Evolutionary conservation across 2,329 filamentous ascomycete genomes (phyloP).

Genomic region (Cladosporium austrohemisphaericum): DNA sequence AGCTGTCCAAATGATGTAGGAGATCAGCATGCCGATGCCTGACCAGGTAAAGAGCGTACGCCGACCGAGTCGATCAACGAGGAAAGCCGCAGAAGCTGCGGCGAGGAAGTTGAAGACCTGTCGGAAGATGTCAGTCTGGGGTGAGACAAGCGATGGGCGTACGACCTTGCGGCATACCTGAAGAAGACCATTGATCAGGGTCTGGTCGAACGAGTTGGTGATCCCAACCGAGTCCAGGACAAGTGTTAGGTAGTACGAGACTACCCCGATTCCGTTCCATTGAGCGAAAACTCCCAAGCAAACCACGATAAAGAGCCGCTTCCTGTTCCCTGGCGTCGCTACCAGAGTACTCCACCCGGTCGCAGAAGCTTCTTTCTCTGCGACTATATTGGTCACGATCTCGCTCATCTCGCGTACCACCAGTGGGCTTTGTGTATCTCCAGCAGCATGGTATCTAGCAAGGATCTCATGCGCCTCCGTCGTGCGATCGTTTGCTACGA

Average conservation of each 20-base stretch:
- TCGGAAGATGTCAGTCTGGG: constrained; percentile 25
- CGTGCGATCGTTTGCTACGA: constrained; percentile 40
- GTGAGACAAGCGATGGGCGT: too few species aligned
- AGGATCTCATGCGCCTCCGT: constrained; percentile 58
- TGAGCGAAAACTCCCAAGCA: constrained; percentile 25
- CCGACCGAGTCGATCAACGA: constrained; percentile 39
- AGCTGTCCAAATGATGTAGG: constrained; percentile 42
- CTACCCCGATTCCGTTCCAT: constrained; percentile 23
- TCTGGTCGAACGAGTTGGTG: constrained; percentile 26
- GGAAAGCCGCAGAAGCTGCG: constrained; percentile 37
- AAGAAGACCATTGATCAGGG: constrained; percentile 27
- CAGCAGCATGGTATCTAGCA: constrained; percentile 42
- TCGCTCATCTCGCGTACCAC: constrained; percentile 58
- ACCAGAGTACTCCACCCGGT: constrained; percentile 43
- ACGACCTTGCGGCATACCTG: too few species aligned
- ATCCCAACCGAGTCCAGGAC: constrained; percentile 32
- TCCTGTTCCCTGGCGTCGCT: constrained; percentile 50
- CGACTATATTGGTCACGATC: constrained; percentile 53
- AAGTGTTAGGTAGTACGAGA: constrained; percentile 26
- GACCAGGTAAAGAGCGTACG: constrained; percentile 47
- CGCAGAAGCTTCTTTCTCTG: constrained; percentile 5
- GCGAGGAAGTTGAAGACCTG: constrained; percentile 41
- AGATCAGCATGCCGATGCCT: constrained; percentile 48
- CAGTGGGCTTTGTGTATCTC: constrained; percentile 42
- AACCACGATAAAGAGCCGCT: constrained; percentile 46